Evolutionary conservation across 1,284 basidiomycete genomes (phyloP), one percentile per base, ranked within the genome.

Genomic region (Fomitopsis palustris): DNA sequence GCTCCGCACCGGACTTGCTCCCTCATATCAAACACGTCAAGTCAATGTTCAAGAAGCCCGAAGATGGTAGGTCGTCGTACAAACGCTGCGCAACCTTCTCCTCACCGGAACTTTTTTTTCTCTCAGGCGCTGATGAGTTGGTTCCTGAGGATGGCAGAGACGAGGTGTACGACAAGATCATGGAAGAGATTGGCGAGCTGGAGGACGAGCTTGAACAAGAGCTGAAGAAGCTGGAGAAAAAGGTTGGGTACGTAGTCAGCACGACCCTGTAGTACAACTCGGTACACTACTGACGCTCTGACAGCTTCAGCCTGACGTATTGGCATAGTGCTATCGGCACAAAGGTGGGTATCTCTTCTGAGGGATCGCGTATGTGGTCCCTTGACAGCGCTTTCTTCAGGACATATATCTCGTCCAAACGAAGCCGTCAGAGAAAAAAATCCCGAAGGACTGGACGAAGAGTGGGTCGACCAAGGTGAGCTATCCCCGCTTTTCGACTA

Each of bases 351-450:
- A 16, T 14, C 2, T 12, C 19, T 45, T 14, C 4, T 25, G 41
- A 17, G 19, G 10, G 16, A 35, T 7, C 5, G 7, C 29, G 12
- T 37, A 9, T 37, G 35, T 37, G 21, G 31, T 14, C 1, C 25
- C 10, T 41, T 25, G 35, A 21, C 35, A 42, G 2, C 21, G 5
- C 12, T 29, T n/a, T 2, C 29, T 23, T 12, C 62, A 95, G 87
- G 93, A 95, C 70, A 95, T 96, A 49, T 96, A 92, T 72, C 84
- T 95, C 35, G 81, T 98, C 25, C 88, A 96, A 74, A 86, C 90
- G 3, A 76, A 83, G 56, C 76, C 78, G 10, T 73, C 73, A 3
- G 77, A 83, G 56, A 81, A 85, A 61, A 84, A 87, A 61, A 81
- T 92, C 7, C 96, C 95, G 0, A 81, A 83, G 37, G 83, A 87